Conservation (phyloP, 192 early-diverging fungal genomes). For the Coemansia sp. region DNA sequence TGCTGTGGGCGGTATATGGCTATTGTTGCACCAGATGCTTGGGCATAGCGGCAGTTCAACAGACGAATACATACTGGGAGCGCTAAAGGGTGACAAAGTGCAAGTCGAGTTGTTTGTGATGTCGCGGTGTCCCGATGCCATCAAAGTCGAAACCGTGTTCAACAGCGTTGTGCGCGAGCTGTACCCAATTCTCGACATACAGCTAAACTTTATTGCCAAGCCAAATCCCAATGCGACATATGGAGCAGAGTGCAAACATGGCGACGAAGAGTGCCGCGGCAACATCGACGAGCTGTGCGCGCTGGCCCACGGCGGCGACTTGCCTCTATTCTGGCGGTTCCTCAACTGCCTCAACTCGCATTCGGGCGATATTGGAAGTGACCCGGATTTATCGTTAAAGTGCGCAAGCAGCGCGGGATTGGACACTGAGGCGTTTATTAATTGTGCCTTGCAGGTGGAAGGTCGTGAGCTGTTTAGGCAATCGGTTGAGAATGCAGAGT, state of each 20-base stretch:
- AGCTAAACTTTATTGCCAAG: slow-evolving; percentile 53
- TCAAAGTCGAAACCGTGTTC: slow-evolving; percentile 56
- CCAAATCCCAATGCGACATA: slow-evolving; percentile 35
- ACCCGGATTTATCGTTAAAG: slow-evolving; percentile 25
- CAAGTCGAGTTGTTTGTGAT: slow-evolving; percentile 69
- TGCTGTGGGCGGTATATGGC: background rate
- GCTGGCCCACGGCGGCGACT: slow-evolving; percentile 25
- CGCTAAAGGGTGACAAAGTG: slow-evolving; percentile 32
- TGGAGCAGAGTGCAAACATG: slow-evolving; percentile 56
- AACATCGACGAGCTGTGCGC: slow-evolving; percentile 54
- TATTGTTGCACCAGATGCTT: background rate
- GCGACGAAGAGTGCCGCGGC: slow-evolving; percentile 55
- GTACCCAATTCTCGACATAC: slow-evolving; percentile 49
- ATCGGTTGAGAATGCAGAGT: slow-evolving; percentile 52
- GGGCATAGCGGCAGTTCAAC: background rate
- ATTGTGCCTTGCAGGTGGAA: slow-evolving; percentile 36
- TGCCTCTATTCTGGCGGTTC: slow-evolving; percentile 45
- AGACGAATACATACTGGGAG: background rate
- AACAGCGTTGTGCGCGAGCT: slow-evolving; percentile 36
- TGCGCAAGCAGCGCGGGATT: slow-evolving; percentile 43
- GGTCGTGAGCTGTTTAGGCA: slow-evolving; percentile 54
- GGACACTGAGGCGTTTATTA: slow-evolving; percentile 46
- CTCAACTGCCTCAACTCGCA: slow-evolving; percentile 38
- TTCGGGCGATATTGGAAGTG: slow-evolving; percentile 25
- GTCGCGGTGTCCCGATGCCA: slow-evolving; percentile 69